phyloP scores from a whole-genome alignment of 345 rosid species.

The Sonneratia caseolaris region DNA sequence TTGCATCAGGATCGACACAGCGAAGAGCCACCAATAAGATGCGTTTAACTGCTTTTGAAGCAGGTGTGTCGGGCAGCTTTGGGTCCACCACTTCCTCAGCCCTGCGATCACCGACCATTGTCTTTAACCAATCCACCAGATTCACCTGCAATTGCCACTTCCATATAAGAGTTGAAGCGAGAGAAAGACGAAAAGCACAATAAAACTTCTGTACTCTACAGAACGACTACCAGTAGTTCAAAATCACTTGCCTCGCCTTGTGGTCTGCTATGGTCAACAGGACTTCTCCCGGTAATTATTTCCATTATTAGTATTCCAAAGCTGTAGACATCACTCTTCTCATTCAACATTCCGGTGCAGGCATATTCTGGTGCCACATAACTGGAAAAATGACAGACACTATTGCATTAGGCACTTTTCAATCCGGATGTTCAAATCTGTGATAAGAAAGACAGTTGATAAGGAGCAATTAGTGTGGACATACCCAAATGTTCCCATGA shows the following conservation, averaged over 20 bases:
- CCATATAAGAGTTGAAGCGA: not conserved
- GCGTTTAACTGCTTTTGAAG: slow-evolving; percentile 87
- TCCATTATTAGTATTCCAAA: slow-evolving; percentile 92
- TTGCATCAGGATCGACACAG: slow-evolving; percentile 94
- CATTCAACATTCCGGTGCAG: slow-evolving; percentile 92
- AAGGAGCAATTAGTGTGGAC: slow-evolving; percentile 15
- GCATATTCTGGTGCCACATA: slow-evolving; percentile 99
- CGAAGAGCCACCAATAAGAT: slow-evolving; percentile 70
- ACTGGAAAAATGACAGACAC: slow-evolving; percentile 22
- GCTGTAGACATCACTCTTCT: slow-evolving; percentile 89
- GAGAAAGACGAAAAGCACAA: not conserved
- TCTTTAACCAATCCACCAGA: slow-evolving; percentile 89
- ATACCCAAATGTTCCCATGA: slow-evolving; percentile 97
- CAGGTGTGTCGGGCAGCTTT: slow-evolving; percentile 69
- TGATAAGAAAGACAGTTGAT: not conserved
- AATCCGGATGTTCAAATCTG: not conserved
- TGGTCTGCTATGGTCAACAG: slow-evolving; percentile 81
- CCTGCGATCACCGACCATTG: slow-evolving; percentile 77
- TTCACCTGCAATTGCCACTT: slow-evolving; percentile 62
- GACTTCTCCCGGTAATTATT: slow-evolving; percentile 76
- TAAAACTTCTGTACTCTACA: no score
- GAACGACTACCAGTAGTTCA: not conserved
- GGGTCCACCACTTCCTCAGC: slow-evolving; percentile 89
- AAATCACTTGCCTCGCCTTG: slow-evolving; percentile 65
- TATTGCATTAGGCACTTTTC: not conserved